A percentile compares a stretch with the other conserved stretches of the same genome.
Conservation (phyloP, 2,329 filamentous ascomycete species). For the Talaromyces islandicus region DNA sequence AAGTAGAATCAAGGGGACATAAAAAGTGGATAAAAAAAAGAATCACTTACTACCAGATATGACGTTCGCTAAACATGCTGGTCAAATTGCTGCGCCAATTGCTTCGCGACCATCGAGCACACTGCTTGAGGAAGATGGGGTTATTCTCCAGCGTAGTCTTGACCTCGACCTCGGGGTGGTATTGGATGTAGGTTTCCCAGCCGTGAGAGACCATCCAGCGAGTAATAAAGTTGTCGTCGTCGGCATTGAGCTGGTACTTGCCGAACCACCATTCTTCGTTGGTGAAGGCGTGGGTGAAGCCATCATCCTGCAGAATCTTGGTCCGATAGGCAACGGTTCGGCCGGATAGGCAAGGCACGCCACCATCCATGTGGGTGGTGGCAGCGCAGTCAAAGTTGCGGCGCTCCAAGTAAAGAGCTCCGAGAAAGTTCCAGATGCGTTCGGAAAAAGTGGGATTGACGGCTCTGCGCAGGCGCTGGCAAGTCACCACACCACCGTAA, state of each 20-base stretch:
- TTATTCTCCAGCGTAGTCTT: constrained; percentile 90
- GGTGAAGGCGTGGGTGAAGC: constrained; percentile 83
- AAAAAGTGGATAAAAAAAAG: neutral
- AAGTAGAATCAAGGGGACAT: neutral
- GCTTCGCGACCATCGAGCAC: constrained; percentile 88
- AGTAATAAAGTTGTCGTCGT: constrained; percentile 98
- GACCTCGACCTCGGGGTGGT: constrained; percentile 83
- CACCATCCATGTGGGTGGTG: constrained; percentile 89
- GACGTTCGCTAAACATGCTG: constrained; percentile 74
- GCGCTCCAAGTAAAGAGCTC: constrained; percentile 84
- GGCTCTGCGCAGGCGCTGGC: constrained; percentile 73
- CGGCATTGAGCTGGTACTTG: constrained; percentile 83
- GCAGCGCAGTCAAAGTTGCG: constrained; percentile 96
- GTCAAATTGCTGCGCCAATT: constrained; percentile 98
- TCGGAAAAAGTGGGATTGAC: constrained; percentile 54
- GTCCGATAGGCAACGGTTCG: constrained; percentile 89
- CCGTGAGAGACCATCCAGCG: constrained; percentile 88
- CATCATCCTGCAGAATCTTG: constrained; percentile 75
- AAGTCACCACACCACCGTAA: constrained; percentile 88
- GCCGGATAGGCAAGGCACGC: constrained; percentile 93
- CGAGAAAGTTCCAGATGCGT: constrained; percentile 79
- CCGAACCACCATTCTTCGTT: constrained; percentile 77
- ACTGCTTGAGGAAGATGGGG: constrained; percentile 85
- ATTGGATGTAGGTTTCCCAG: constrained; percentile 95
- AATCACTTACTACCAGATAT: constrained; percentile 75